These are phyloP conservation scores for Venturia effusa DNA, from an alignment of 2,329 filamentous ascomycete species.

Conservation along the genomic window DNA sequence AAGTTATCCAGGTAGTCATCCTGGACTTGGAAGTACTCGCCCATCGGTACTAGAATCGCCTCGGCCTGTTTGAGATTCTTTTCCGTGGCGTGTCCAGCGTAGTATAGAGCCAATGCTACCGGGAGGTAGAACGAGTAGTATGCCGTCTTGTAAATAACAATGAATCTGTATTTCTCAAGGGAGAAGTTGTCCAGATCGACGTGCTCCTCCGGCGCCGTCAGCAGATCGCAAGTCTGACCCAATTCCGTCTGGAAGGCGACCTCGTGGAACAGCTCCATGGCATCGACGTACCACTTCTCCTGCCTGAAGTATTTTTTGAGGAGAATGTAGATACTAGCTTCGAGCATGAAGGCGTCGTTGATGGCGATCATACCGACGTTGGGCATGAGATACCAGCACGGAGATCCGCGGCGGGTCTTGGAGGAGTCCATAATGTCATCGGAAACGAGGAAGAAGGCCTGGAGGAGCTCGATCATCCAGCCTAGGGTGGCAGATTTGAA, in stretches of 20 bases:
- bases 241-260: constrained; percentile 88
- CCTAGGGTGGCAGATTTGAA: constrained; percentile 80
- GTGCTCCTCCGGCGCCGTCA: constrained; percentile 89
- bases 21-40: constrained; percentile 98
- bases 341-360: constrained; percentile 96
- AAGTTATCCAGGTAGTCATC: constrained; percentile 99
- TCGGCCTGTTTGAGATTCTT: constrained; percentile 83
- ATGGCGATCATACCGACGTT: constrained; percentile 93
- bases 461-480: constrained; percentile 96
- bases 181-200: constrained; percentile 94
- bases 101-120: constrained; percentile 79
- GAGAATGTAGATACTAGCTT: constrained; percentile 78
- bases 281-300: constrained; percentile 79
- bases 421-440: constrained; percentile 98
- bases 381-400: constrained; percentile 91
- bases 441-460: constrained; percentile 96
- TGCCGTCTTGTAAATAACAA: constrained; percentile 98
- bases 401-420: constrained; percentile 86
- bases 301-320: constrained; percentile 88
- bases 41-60: constrained; percentile 89
- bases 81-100: constrained; percentile 72
- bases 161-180: constrained; percentile 91
- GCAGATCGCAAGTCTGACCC: constrained; percentile 85
- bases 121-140: constrained; percentile 99
- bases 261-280: constrained; percentile 95